Base-by-base conservation (phyloP, 169 alveolate species). In the Plasmodium inui region DNA sequence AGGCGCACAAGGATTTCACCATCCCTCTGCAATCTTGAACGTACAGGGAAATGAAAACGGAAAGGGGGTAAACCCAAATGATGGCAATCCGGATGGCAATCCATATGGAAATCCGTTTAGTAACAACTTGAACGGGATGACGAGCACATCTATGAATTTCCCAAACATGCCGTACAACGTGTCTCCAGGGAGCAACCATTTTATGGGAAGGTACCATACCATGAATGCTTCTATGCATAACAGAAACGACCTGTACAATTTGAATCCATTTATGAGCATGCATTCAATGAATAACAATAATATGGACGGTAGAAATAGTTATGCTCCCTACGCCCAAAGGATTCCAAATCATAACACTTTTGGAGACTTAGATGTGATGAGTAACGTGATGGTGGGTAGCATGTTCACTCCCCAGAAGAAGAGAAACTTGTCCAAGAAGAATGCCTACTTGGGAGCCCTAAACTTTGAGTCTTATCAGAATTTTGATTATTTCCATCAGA, bases 401-500 rank as follows among this genome's bases (percentile, higher is more conserved):
- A 89, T 89, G 71, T 89, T 89, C 61, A 89, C 90, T 5, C 89
- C 89, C 14, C 80, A 41, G n/a, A 89, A 89, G 50, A 79, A 89
- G 71, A 89, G 50, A 26, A 78, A 78, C 32, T 9, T 70, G 71
- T 37, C 94, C 8, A 79, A 79, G 73, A 89, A 89, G 82, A 57
- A 41, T 89, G 89, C 61, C 30, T 89, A 79, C 46, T 37, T 37
- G 57, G 82, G 82, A 61, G 34, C 55, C 19, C 73, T 89, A 89
- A 89, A 89, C 50, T 89, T 57, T 89, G 94, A 89, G 34, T 67
- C 94, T 2, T 89, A 89, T 53, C 94, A 89, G n/a, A 89, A 89
- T 79, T 89, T 89, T 89, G 94, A 89, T 79, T 89, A 89, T 79
- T 89, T 89, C 71, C 90, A 89, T n/a, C 94, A 89, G 41, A 89